Conservation (phyloP, 805 yeast species). For the Vanderwaltozyma tropicalis region DNA sequence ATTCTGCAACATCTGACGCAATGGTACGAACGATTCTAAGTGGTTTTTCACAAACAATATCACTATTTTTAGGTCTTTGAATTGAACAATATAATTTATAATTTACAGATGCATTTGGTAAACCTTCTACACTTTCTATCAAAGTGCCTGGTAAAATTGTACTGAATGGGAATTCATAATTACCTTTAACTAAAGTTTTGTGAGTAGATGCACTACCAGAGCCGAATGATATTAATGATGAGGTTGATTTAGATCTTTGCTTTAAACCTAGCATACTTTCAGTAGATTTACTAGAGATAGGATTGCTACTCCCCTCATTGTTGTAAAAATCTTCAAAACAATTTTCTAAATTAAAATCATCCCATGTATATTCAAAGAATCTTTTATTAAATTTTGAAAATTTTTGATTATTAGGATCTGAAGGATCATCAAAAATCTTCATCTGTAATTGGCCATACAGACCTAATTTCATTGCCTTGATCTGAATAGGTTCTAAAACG, state of each 20-base stretch:
- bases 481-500: slow-evolving; percentile 60
- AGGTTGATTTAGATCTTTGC: slow-evolving; percentile 14
- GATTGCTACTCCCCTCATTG: slow-evolving; percentile 14
- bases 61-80: slow-evolving; percentile 71
- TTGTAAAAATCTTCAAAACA: slow-evolving; percentile 25
- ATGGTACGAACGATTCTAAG: slow-evolving; percentile 76
- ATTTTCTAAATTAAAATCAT: slow-evolving; percentile 45
- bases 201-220: slow-evolving; percentile 17
- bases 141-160: slow-evolving; percentile 74
- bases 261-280: slow-evolving; percentile 16
- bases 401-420: slow-evolving; percentile 18
- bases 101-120: slow-evolving; percentile 64
- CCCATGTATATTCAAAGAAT: slow-evolving; percentile 74
- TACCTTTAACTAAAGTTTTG: slow-evolving; percentile 54
- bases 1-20: slow-evolving; percentile 76
- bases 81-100: slow-evolving; percentile 70
- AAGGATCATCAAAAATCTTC: slow-evolving; percentile 38
- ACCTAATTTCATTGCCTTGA: slow-evolving; percentile 54
- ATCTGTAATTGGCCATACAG: slow-evolving; percentile 58
- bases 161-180: slow-evolving; percentile 84
- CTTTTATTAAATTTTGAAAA: slow-evolving; percentile 46
- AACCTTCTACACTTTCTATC: slow-evolving; percentile 83
- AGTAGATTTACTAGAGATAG: slow-evolving; percentile 11
- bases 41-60: slow-evolving; percentile 56
- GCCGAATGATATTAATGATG: slow-evolving; percentile 25